Conservation (phyloP, 768 basidiomycete species). For the Coprinopsis cinerea region DNA sequence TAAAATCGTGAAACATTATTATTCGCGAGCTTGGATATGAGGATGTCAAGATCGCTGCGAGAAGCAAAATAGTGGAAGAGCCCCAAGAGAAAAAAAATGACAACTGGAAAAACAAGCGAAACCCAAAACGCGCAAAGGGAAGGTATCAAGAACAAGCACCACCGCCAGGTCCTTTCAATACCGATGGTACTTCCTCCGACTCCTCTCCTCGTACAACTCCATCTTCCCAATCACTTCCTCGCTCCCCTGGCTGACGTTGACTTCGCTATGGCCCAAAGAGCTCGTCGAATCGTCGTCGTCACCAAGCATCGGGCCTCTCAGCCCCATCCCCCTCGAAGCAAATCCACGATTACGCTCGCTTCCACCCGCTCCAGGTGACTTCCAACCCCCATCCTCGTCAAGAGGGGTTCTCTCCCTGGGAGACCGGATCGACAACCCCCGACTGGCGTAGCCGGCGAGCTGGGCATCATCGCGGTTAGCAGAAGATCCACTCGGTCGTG, state of each 20-base stretch:
- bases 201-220: slow-evolving; percentile 25
- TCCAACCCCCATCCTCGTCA: not conserved
- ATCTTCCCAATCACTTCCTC: slow-evolving; percentile 54
- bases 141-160: too few relatives aligned
- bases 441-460: not conserved
- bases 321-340: slow-evolving; percentile 16
- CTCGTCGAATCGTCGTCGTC: slow-evolving; percentile 18
- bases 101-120: too few relatives aligned
- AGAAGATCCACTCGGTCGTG: not conserved
- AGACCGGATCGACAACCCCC: not conserved
- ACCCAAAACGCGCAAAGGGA: too few relatives aligned
- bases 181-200: slow-evolving; percentile 3
- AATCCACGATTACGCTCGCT: too few relatives aligned
- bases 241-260: slow-evolving; percentile 30
- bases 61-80: too few relatives aligned
- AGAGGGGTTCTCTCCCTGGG: not conserved
- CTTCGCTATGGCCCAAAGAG: slow-evolving; percentile 20
- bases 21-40: too few relatives aligned
- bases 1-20: too few relatives aligned
- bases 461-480: not conserved
- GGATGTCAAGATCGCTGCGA: too few relatives aligned
- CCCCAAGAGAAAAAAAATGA: too few relatives aligned
- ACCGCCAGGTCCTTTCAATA: too few relatives aligned
- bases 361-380: not conserved
- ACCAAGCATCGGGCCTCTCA: slow-evolving; percentile 16